These are phyloP conservation scores for Xylaria sp. DNA, from an alignment of 2,329 filamentous ascomycete genomes.

Conservation along the genomic window DNA sequence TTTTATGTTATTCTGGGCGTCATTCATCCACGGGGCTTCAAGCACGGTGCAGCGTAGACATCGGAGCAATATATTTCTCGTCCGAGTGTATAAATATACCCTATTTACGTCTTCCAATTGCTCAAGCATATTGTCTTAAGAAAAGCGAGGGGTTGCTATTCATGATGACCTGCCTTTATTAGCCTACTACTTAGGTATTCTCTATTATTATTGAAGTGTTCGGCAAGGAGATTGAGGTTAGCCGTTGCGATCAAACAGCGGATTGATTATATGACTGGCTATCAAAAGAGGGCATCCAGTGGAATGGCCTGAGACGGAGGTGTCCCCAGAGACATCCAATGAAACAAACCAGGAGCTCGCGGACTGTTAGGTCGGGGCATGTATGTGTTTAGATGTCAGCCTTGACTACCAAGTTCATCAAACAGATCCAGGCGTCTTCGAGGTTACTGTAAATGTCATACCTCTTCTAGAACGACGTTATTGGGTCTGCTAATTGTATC, in stretches of 20 bases:
- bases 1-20: slow-evolving; percentile 9
- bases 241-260: too few species aligned
- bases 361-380: background rate
- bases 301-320: too few species aligned
- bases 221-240: too few species aligned
- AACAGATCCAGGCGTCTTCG: background rate
- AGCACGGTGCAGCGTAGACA: slow-evolving; percentile 31
- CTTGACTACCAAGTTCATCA: background rate
- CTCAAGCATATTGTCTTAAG: background rate
- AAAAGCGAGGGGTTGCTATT: too few species aligned
- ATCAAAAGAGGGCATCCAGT: too few species aligned
- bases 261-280: too few species aligned
- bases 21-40: background rate
- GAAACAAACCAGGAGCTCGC: too few species aligned
- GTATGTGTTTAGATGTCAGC: too few species aligned
- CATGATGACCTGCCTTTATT: too few species aligned
- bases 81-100: slow-evolving; percentile 9
- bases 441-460: background rate
- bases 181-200: too few species aligned
- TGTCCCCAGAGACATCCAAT: background rate
- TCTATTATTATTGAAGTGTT: too few species aligned
- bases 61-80: slow-evolving; percentile 26
- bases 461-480: background rate
- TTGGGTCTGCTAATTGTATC: background rate
- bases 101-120: background rate